These are phyloP conservation scores for Ophiocordyceps polyrhachis-furcata DNA, from an alignment of 2,329 filamentous ascomycete genomes.

Conservation along the genomic window DNA sequence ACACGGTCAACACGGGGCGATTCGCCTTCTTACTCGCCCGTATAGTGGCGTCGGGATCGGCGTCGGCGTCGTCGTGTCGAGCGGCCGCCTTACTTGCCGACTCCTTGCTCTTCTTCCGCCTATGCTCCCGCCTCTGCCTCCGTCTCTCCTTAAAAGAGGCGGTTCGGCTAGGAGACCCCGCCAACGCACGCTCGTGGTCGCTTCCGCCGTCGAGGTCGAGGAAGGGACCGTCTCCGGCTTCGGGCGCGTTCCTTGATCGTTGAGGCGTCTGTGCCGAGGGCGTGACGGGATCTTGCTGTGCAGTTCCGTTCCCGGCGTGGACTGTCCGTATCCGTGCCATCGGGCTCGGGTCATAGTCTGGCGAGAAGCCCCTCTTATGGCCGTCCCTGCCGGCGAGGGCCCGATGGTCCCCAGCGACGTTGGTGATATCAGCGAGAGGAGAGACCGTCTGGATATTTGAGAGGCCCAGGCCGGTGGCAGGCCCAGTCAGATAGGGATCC, in stretches of 20 bases:
- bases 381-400: conserved; percentile 11
- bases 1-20: conserved; percentile 18
- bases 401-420: conserved; percentile 3
- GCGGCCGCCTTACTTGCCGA: background rate
- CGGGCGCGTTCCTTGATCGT: conserved; percentile 10
- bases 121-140: background rate
- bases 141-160: conserved; percentile 2
- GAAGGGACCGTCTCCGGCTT: conserved; percentile 27
- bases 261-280: conserved; percentile 18
- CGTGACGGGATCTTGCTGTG: conserved; percentile 1
- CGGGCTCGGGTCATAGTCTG: conserved; percentile 54
- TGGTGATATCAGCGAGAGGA: conserved; percentile 10
- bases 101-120: conserved; percentile 2
- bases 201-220: conserved; percentile 28
- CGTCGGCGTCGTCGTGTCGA: conserved; percentile 1
- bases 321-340: conserved; percentile 55
- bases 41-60: conserved; percentile 11
- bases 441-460: conserved; percentile 4
- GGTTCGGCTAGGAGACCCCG: background rate
- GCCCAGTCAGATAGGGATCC: conserved; percentile 51
- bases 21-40: conserved; percentile 13
- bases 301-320: conserved; percentile 16
- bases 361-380: conserved; percentile 46
- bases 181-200: conserved; percentile 22
- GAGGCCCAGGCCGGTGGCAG: conserved; percentile 12